Base-by-base conservation (phyloP, 345 rosid genomes). In the Raphanus raphanistrum region DNA sequence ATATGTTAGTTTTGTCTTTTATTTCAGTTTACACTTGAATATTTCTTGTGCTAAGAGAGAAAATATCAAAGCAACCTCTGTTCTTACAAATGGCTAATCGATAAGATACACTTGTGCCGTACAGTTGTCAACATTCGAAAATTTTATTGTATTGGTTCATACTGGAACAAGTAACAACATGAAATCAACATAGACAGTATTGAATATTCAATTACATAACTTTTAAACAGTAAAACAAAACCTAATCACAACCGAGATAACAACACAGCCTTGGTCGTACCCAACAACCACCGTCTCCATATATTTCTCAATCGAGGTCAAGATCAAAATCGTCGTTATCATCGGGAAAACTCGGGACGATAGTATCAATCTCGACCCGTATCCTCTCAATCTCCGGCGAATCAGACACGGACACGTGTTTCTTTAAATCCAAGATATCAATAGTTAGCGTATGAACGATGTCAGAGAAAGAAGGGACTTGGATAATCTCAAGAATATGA, bases 401-500 rank as follows among this genome's bases (percentile, higher is more conserved):
- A 12, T 41, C 21, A 26, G 11, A 16, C 33, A 15, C 5, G 25
- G 27, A 41, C 7, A n/a, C 67, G 5, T 1, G 27, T 8, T 43
- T 66, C 58, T 67, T 43, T 32, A 67, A 45, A 43, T 26, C 59
- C 25, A 67, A 13, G 13, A 67, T 13, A 7, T 67, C 13, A 0
- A 15, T 0, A 63, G 67, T 63, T 32, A 63, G 8, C 8, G 45
- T 63, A 6, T 15, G 13, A 31, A 32, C 45, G 13, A 63, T 63
- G 11, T 31, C 45, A 1, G 2, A 6, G 41, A 13, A 62, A 2
- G 26, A 32, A 62, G 66, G 66, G 43, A 62, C 66, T 31, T 31
- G 43, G 66, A 62, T 62, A 25, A 31, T 62, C 11, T 62, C 66
- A 33, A 62, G 43, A 62, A 62, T 62, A 5, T 62, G 66, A 31